These are phyloP conservation scores for Claviceps capensis DNA, from an alignment of 2,329 filamentous ascomycete genomes.

Conservation along the genomic window DNA sequence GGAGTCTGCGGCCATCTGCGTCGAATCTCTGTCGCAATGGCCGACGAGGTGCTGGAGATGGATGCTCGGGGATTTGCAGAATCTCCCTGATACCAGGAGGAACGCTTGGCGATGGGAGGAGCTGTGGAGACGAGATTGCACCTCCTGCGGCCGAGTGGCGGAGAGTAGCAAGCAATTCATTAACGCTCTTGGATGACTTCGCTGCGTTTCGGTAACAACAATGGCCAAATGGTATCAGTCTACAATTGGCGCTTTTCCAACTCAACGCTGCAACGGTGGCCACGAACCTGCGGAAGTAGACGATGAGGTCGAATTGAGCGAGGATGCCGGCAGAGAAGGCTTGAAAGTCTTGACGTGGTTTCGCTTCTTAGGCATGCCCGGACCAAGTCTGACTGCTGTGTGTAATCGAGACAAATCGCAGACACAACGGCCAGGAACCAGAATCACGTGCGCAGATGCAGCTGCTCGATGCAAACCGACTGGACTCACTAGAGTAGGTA, in stretches of 20 bases:
- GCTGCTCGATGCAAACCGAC: background rate
- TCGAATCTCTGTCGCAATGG: constrained; percentile 28
- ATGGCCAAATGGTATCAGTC: background rate
- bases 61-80: constrained; percentile 45
- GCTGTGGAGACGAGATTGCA: constrained; percentile 13
- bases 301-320: constrained; percentile 15
- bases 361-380: constrained; percentile 51
- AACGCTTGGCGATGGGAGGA: constrained; percentile 33
- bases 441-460: background rate
- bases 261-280: background rate
- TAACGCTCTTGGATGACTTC: constrained; percentile 32
- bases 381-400: constrained; percentile 2
- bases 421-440: background rate
- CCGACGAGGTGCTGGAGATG: constrained; percentile 34
- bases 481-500: background rate
- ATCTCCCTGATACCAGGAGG: constrained; percentile 45
- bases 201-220: constrained; percentile 9
- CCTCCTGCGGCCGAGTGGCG: constrained; percentile 30
- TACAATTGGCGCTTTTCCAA: background rate
- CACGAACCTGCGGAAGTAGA: background rate
- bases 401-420: background rate
- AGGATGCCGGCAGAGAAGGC: constrained; percentile 40
- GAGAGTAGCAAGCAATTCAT: constrained; percentile 44
- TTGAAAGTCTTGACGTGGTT: constrained; percentile 42
- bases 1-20: constrained; percentile 33